Evolutionary conservation across 352 stramenopile species (phyloP).

Genomic region (Saprolegnia parasitica): DNA sequence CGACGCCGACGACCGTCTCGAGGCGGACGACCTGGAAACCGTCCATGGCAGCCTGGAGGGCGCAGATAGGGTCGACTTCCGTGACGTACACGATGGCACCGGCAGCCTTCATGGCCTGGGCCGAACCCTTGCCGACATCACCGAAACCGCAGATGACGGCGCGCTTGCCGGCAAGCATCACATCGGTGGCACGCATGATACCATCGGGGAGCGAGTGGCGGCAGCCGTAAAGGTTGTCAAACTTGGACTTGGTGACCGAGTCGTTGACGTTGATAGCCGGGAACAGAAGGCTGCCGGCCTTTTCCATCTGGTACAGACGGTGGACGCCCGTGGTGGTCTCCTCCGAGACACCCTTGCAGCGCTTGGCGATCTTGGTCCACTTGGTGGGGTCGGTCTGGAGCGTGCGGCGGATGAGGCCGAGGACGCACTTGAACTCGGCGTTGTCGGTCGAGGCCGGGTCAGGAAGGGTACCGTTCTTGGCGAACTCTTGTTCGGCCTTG

Average conservation of each 20-base stretch:
- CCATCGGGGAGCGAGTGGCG: constrained; percentile 98
- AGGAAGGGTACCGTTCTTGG: constrained; percentile 90
- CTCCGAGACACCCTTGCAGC: constrained; percentile 96
- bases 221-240: constrained; percentile 99
- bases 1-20: constrained; percentile 81
- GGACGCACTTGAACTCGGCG: constrained; percentile 98
- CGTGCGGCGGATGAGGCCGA: constrained; percentile 95
- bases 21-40: constrained; percentile 95
- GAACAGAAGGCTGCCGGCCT: constrained; percentile 94
- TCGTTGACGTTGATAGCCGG: constrained; percentile 99
- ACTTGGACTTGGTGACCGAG: constrained; percentile 99
- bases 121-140: constrained; percentile 98
- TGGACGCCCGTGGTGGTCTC: constrained; percentile 98
- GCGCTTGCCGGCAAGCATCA: constrained; percentile 98
- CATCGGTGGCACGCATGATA: constrained; percentile 98
- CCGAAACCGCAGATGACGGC: constrained; percentile 97
- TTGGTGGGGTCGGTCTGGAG: constrained; percentile 93
- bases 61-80: constrained; percentile 98
- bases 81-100: constrained; percentile 97
- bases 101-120: constrained; percentile 95
- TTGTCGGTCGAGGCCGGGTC: constrained; percentile 95
- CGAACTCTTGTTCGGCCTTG: constrained; percentile 95
- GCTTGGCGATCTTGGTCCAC: constrained; percentile 94
- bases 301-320: constrained; percentile 98
- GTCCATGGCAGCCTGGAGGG: constrained; percentile 97